Conservation (phyloP, 2,329 filamentous ascomycete species). For the Colletotrichum chrysophilum region DNA sequence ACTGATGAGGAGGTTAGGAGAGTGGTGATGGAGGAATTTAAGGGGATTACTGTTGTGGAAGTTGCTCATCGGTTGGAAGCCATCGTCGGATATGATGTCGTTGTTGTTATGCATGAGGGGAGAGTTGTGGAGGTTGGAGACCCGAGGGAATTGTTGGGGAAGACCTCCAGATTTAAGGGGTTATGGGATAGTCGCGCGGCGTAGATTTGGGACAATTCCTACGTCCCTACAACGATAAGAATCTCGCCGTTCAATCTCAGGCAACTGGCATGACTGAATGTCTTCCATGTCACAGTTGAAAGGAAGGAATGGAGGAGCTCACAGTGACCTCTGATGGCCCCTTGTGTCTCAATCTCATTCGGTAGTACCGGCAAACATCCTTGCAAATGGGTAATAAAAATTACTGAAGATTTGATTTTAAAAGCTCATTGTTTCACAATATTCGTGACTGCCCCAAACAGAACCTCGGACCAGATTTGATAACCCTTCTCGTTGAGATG, state of each 20-base stretch:
- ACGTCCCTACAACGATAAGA: not conserved
- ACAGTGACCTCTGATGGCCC: not conserved
- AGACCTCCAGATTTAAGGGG: conserved; percentile 25
- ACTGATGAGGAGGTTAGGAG: conserved; percentile 31
- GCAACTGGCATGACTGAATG: not conserved
- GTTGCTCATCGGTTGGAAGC: conserved; percentile 34
- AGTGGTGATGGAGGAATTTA: conserved; percentile 25
- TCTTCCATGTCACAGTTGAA: not conserved
- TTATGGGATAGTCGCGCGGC: conserved; percentile 23
- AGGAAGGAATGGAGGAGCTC: not conserved
- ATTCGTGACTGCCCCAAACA: not conserved
- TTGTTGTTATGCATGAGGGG: conserved; percentile 33
- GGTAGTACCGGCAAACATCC: not conserved
- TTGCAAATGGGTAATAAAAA: not conserved
- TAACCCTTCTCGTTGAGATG: not conserved
- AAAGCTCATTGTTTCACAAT: not conserved
- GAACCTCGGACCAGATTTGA: not conserved
- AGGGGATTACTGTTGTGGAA: conserved; percentile 30
- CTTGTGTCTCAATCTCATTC: not conserved
- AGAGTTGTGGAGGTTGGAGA: conserved; percentile 29
- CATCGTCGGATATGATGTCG: conserved; percentile 29
- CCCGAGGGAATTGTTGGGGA: conserved; percentile 28
- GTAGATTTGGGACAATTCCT: not conserved
- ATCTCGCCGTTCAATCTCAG: not conserved
- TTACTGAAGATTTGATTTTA: not conserved